Conservation (phyloP, 2,329 filamentous ascomycete species). For the Lasiodiplodia sp. region DNA sequence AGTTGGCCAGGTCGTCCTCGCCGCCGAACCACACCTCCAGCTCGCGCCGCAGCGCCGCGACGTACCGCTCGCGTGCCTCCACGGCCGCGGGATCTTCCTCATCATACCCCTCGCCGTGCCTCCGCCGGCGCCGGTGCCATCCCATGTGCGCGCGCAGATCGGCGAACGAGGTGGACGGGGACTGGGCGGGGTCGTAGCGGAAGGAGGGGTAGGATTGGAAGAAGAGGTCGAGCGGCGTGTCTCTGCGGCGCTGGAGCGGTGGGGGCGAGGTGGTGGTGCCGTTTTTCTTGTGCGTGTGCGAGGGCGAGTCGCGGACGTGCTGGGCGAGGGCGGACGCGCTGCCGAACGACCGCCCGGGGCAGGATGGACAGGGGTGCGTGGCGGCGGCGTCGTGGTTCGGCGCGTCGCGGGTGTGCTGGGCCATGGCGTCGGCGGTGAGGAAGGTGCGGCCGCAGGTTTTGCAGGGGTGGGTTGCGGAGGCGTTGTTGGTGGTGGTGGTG, state of each 20-base stretch:
- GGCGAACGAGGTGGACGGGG: not conserved
- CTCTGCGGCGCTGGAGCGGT: not conserved
- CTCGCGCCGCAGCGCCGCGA: slow-evolving; percentile 32
- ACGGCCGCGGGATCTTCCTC: not conserved
- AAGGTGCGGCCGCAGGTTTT: not conserved
- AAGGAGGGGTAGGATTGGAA: not conserved
- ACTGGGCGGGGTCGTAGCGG: not conserved
- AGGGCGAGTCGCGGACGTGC: not conserved
- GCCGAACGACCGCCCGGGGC: not conserved
- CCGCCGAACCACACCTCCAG: slow-evolving; percentile 33
- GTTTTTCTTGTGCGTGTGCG: not conserved
- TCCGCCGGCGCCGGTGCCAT: not conserved
- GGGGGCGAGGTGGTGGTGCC: not conserved
- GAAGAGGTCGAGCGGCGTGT: slow-evolving; percentile 7
- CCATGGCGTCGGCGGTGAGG: not conserved
- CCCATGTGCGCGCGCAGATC: not conserved
- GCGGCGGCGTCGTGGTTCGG: not conserved
- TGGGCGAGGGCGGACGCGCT: slow-evolving; percentile 4
- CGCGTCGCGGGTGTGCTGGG: slow-evolving; percentile 3
- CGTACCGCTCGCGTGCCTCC: slow-evolving; percentile 32
- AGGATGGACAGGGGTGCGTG: not conserved
- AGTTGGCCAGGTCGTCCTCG: slow-evolving; percentile 32
- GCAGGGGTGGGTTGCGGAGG: not conserved
- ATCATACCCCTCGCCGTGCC: no score
- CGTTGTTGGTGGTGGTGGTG: not conserved